Base-by-base conservation (phyloP, 2,329 filamentous ascomycete genomes). In the Pyrenochaeta sp. region DNA sequence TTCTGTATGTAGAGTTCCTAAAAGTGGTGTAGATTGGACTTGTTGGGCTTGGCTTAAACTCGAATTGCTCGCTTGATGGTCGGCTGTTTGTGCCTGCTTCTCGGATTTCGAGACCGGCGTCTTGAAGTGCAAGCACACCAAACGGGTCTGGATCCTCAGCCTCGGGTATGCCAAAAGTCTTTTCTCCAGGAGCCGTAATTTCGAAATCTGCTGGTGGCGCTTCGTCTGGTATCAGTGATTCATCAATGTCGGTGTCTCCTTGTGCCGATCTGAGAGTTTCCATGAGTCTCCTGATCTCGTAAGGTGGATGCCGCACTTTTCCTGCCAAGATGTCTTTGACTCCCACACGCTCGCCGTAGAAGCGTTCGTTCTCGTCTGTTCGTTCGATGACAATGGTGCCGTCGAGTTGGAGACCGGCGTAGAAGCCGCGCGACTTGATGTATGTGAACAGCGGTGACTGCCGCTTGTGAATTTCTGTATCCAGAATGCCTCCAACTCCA, bases 201-300 rank as follows among this genome's bases (percentile, higher is more conserved):
- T 88, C 83, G 49, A 82, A 87, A 69, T 98, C 94, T 46, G 89
- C 89, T 0, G 94, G 94, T 0, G 92, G 86, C 11, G 90, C 87
- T 52, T 89, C 83, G 6, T 87, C 81, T 12, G 88, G 86, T 45
- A 97, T 81, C 37, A 92, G 72, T 12, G 77, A 80, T 35, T 85
- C 80, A 71, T 97, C 90, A 41, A 90, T 87, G 64, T 95, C 87
- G 14, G 80, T 82, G 61, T 94, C 88, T 23, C 93, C 93, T 77
- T 97, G 92, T 1, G 93, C 92, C 32, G 91, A 87, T 77, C 90
- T 95, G 73, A 97, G 85, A 5, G 95, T 93, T 73, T 96, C 90
- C 73, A 90, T 87, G 5, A 97, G 79, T 1, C 86, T 80, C 49
- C 80, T 80, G 50, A 85, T 79, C 54, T 86, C 82, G 17, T 76